Evolutionary conservation across 2,329 filamentous ascomycete genomes (phyloP).

Genomic region (Coniella lustricola): DNA sequence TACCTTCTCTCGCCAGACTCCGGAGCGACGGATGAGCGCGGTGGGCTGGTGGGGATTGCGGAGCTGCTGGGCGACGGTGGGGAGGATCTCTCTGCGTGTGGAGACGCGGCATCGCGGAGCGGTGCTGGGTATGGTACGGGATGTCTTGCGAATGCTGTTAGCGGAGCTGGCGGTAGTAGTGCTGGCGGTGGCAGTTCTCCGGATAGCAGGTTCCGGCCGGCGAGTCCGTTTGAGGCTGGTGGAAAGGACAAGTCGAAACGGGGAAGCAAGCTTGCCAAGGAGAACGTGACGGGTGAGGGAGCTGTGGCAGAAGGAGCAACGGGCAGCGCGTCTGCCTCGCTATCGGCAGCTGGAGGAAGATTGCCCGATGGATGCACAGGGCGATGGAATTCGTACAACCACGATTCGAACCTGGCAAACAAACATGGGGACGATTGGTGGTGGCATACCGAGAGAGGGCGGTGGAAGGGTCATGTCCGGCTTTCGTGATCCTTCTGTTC

Average conservation of each 20-base stretch:
- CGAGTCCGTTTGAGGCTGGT: background rate
- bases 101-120: constrained; percentile 6
- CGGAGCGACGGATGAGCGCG: constrained; percentile 48
- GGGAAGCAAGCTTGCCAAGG: constrained; percentile 11
- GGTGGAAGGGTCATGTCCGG: constrained; percentile 23
- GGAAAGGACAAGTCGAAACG: constrained; percentile 16
- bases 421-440: constrained; percentile 28
- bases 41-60: constrained; percentile 45
- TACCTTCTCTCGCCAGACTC: constrained; percentile 55
- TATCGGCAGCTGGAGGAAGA: background rate
- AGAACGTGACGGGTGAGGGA: constrained; percentile 2
- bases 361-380: constrained; percentile 26
- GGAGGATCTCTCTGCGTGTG: constrained; percentile 30
- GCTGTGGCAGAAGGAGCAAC: background rate
- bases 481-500: constrained; percentile 22
- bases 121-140: constrained; percentile 13
- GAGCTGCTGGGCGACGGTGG: constrained; percentile 43
- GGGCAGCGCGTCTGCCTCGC: too few species aligned
- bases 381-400: constrained; percentile 26
- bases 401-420: constrained; percentile 18
- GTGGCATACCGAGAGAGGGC: constrained; percentile 29
- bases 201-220: too few species aligned
- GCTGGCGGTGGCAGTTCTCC: constrained; percentile 1
- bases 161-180: constrained; percentile 17
- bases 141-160: constrained; percentile 19